These are phyloP conservation scores for Amanita rubescens DNA, from an alignment of 768 basidiomycete genomes.

Conservation along the genomic window DNA sequence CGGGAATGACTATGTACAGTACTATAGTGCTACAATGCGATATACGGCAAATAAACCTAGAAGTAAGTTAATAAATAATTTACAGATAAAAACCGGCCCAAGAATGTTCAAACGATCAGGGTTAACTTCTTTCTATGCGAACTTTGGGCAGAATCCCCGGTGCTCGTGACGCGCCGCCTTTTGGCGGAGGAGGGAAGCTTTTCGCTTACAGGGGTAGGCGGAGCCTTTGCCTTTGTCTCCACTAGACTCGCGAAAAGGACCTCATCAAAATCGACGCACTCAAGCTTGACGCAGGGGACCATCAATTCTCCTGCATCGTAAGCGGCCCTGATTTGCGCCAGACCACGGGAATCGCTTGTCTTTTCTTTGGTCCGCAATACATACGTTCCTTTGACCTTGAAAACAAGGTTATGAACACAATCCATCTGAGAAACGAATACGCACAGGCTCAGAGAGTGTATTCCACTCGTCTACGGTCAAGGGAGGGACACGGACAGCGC, in stretches of 20 bases:
- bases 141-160: slow-evolving; percentile 7
- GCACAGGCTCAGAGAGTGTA: slow-evolving; percentile 31
- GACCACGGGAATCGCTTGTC: slow-evolving; percentile 24
- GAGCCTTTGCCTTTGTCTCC: slow-evolving; percentile 4
- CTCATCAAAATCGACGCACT: slow-evolving; percentile 38
- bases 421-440: slow-evolving; percentile 7
- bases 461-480: slow-evolving; percentile 42
- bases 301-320: slow-evolving; percentile 36
- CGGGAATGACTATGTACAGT: not conserved
- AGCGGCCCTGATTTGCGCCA: slow-evolving; percentile 28
- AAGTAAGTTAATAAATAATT: not conserved
- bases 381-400: slow-evolving; percentile 28
- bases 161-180: slow-evolving; percentile 11
- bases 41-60: too few species aligned
- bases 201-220: not conserved
- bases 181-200: slow-evolving; percentile 2
- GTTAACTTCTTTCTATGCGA: slow-evolving; percentile 1
- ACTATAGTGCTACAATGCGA: not conserved
- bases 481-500: slow-evolving; percentile 31
- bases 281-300: slow-evolving; percentile 43
- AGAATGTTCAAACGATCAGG: not conserved
- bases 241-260: slow-evolving; percentile 27
- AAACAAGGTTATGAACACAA: not conserved
- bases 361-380: slow-evolving; percentile 33
- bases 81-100: not conserved